These are phyloP conservation scores for Heliamphora exappendiculata DNA, from an alignment of 148 eudicot genomes.

Conservation along the genomic window DNA sequence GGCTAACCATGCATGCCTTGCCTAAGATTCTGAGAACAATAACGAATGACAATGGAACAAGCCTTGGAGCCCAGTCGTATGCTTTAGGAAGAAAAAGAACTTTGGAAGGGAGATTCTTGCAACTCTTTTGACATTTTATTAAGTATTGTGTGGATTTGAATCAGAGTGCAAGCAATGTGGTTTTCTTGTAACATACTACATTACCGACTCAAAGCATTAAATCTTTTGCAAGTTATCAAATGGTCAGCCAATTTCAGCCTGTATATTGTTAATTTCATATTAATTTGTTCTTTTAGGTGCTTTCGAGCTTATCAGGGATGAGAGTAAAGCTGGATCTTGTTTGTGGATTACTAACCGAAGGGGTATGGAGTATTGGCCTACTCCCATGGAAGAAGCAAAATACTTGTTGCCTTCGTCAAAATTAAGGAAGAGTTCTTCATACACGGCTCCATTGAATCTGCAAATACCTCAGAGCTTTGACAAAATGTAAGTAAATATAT, in stretches of 20 bases:
- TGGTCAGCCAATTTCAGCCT: background rate
- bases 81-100: background rate
- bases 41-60: background rate
- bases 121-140: background rate
- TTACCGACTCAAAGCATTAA: background rate
- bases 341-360: slow-evolving; percentile 89
- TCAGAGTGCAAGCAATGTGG: background rate
- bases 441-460: slow-evolving; percentile 25
- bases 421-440: slow-evolving; percentile 29
- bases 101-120: background rate
- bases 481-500: slow-evolving; percentile 57
- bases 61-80: background rate
- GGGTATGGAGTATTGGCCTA: slow-evolving; percentile 95
- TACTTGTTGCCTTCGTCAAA: slow-evolving; percentile 48
- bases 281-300: slow-evolving; percentile 45
- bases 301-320: slow-evolving; percentile 75
- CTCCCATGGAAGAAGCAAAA: slow-evolving; percentile 83
- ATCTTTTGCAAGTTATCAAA: background rate
- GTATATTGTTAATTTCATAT: background rate
- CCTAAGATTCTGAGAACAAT: background rate
- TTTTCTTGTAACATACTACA: background rate
- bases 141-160: background rate
- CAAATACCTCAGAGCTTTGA: slow-evolving; percentile 75
- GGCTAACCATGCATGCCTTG: background rate
- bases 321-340: slow-evolving; percentile 83